Percentiles rank a stretch among this genome's conserved stretches.
Evolutionary conservation across 345 rosid species (phyloP).

Genomic region (Melastoma malabathricum): DNA sequence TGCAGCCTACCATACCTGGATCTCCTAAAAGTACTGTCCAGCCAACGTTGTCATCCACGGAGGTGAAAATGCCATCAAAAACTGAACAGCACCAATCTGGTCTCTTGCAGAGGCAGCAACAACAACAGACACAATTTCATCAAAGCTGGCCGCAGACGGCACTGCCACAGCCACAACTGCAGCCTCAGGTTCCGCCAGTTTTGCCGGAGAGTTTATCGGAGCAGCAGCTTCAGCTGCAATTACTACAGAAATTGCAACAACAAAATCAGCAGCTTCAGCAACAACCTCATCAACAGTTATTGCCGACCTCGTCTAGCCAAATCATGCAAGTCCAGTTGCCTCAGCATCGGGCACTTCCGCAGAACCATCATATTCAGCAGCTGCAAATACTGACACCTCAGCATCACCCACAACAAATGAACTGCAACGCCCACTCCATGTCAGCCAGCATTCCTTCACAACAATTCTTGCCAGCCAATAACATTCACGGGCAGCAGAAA

Average conservation of each 20-base stretch:
- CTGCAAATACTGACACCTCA: conserved; percentile 44
- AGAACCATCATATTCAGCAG: conserved; percentile 38
- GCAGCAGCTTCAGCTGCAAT: conserved; percentile 64
- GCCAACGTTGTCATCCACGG: conserved; percentile 48
- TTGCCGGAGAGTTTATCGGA: conserved; percentile 60
- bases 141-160: conserved; percentile 44
- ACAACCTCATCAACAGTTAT: conserved; percentile 50
- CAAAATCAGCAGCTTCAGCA: conserved; percentile 28
- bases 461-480: conserved; percentile 35
- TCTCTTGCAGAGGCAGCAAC: conserved; percentile 45
- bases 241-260: conserved; percentile 51
- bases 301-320: conserved; percentile 41
- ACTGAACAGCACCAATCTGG: conserved; percentile 48
- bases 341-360: conserved; percentile 52
- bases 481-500: conserved; percentile 41
- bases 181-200: conserved; percentile 24
- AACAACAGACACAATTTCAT: conserved; percentile 41
- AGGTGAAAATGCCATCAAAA: conserved; percentile 42
- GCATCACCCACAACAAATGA: conserved; percentile 27
- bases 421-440: conserved; percentile 43
- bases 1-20: conserved; percentile 22
- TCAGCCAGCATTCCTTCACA: conserved; percentile 46
- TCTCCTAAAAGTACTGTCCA: conserved; percentile 39
- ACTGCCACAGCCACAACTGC: conserved; percentile 42
- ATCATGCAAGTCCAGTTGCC: conserved; percentile 55